Conservation (phyloP, 768 basidiomycete genomes). For the Tulasnella sp. region DNA sequence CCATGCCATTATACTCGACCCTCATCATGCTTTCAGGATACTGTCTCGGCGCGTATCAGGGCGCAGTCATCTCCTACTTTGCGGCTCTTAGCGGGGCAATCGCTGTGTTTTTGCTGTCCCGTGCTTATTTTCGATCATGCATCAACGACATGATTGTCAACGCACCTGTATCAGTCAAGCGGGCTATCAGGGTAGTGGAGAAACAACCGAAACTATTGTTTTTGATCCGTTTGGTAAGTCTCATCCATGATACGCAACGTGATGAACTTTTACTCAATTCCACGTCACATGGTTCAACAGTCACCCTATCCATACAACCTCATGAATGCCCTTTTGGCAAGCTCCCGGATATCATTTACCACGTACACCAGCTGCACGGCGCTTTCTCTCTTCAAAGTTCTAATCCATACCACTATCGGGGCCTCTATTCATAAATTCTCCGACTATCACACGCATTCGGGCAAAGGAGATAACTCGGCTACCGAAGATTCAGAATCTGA, state of each 20-base stretch:
- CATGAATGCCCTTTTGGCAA: constrained; percentile 87
- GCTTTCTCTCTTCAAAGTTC: constrained; percentile 76
- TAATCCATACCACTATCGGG: constrained; percentile 82
- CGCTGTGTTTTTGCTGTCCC: constrained; percentile 68
- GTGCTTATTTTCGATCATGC: constrained; percentile 40
- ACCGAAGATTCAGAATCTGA: constrained; percentile 16
- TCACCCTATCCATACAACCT: constrained; percentile 46
- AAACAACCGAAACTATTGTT: constrained; percentile 77
- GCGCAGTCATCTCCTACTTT: constrained; percentile 74
- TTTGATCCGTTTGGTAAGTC: constrained; percentile 85
- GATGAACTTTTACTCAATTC: not conserved
- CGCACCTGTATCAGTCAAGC: constrained; percentile 54
- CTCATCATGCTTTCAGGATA: constrained; percentile 87
- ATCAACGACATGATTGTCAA: constrained; percentile 54
- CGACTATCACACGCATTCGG: constrained; percentile 36
- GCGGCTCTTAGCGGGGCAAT: constrained; percentile 78
- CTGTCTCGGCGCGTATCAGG: constrained; percentile 62
- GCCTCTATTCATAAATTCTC: constrained; percentile 75
- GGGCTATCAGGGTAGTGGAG: constrained; percentile 78
- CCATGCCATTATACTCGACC: constrained; percentile 84
- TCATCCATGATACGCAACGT: constrained; percentile 58
- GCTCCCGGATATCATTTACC: constrained; percentile 50
- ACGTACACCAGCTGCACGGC: constrained; percentile 73
- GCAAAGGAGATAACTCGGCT: constrained; percentile 11
- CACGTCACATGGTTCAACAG: not conserved